Percentiles rank a stretch among this genome's conserved stretches.
These are phyloP conservation scores for Barnettozyma pratensis DNA, from an alignment of 805 yeast genomes.

Conservation along the genomic window DNA sequence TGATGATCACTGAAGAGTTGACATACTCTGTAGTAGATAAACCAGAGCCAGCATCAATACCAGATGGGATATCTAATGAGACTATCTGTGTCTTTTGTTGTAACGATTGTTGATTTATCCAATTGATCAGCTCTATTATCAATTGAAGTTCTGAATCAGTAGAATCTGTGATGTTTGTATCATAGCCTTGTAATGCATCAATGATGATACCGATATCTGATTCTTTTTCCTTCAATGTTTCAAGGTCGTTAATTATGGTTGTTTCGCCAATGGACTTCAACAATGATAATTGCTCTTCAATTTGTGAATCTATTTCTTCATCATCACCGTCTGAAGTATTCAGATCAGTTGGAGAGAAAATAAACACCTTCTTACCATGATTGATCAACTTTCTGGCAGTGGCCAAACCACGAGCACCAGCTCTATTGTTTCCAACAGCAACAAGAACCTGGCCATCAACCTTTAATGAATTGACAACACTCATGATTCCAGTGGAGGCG, in stretches of 20 bases:
- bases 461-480: conserved; percentile 50
- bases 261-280: conserved; percentile 70
- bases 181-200: conserved; percentile 85
- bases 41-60: conserved; percentile 82
- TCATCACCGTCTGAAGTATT: background rate
- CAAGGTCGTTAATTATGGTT: conserved; percentile 32
- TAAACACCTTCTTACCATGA: conserved; percentile 63
- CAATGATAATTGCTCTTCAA: conserved; percentile 46
- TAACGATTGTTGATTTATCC: conserved; percentile 48
- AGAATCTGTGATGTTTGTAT: conserved; percentile 60
- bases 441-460: background rate
- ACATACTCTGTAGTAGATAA: conserved; percentile 30
- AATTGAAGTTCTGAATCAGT: conserved; percentile 32
- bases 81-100: conserved; percentile 29
- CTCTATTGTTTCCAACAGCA: conserved; percentile 59
- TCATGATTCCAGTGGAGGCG: conserved; percentile 62
- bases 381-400: conserved; percentile 75
- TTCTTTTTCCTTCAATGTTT: conserved; percentile 31
- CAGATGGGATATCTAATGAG: conserved; percentile 79
- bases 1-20: conserved; percentile 53
- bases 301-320: conserved; percentile 21
- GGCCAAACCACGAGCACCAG: conserved; percentile 73
- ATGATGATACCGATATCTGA: conserved; percentile 56
- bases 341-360: conserved; percentile 13
- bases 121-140: conserved; percentile 45